Percentiles rank a stretch among this genome's conserved stretches.
Evolutionary conservation across 768 basidiomycete genomes (phyloP).

Genomic region (Sarcodon sp.): DNA sequence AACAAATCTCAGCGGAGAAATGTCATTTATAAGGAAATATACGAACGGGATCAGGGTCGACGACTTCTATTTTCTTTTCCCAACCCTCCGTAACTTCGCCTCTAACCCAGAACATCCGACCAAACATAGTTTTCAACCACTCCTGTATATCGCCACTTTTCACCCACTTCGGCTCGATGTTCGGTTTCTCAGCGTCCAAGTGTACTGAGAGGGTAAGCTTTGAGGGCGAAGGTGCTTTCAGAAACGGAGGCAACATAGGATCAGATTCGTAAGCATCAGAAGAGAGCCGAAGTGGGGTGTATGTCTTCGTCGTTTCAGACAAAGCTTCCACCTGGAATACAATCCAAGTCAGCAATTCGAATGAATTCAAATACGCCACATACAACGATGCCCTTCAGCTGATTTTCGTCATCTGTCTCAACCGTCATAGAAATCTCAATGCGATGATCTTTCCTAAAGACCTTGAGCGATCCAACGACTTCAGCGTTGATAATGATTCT

Average conservation of each 20-base stretch:
- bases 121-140: constrained; percentile 84
- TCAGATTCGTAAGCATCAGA: constrained; percentile 35
- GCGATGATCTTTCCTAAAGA: constrained; percentile 72
- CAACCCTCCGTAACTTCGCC: constrained; percentile 82
- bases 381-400: constrained; percentile 68
- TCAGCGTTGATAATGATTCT: constrained; percentile 85
- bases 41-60: constrained; percentile 85
- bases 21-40: neutral
- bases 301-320: constrained; percentile 60
- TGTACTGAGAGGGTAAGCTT: constrained; percentile 58
- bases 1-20: constrained; percentile 1
- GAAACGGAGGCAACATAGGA: constrained; percentile 63
- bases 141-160: constrained; percentile 90
- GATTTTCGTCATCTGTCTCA: constrained; percentile 37
- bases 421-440: constrained; percentile 71
- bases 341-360: constrained; percentile 2
- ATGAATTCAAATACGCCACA: constrained; percentile 14
- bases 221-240: constrained; percentile 35
- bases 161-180: constrained; percentile 96
- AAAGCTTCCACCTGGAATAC: constrained; percentile 57
- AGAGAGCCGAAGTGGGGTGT: constrained; percentile 41
- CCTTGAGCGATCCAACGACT: constrained; percentile 67
- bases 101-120: constrained; percentile 77
- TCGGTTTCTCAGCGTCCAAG: constrained; percentile 77
- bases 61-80: constrained; percentile 87